Conservation (phyloP, 2,329 filamentous ascomycete genomes). For the Phyllosticta citrichinensis region DNA sequence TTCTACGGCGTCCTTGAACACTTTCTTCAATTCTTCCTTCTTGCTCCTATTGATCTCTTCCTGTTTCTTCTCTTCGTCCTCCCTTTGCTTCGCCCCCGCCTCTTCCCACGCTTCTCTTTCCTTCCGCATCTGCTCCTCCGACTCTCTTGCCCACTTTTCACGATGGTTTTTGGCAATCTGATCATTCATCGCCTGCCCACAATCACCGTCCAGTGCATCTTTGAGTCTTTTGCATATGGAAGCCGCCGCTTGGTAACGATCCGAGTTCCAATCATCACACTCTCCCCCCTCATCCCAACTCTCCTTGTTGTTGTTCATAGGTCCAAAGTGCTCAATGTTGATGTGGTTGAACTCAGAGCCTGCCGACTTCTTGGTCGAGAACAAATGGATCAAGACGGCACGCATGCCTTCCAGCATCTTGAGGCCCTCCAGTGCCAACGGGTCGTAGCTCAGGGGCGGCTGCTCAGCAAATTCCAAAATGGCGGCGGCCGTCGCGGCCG, state of each 20-base stretch:
- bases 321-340: not conserved
- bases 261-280: not conserved
- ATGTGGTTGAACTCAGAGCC: not conserved
- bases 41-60: not conserved
- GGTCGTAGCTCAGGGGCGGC: not conserved
- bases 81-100: too few relatives aligned
- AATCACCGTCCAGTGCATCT: not conserved
- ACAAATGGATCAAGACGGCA: not conserved
- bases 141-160: not conserved
- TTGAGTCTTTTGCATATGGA: not conserved
- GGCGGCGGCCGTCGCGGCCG: not conserved
- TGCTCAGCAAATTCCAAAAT: not conserved
- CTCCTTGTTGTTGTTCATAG: not conserved
- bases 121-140: not conserved
- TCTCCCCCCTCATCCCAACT: not conserved
- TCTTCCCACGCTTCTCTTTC: not conserved
- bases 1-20: too few relatives aligned
- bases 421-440: not conserved
- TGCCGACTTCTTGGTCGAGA: not conserved
- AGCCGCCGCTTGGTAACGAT: not conserved
- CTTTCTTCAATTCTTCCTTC: not conserved
- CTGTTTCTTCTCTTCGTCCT: not conserved
- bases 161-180: not conserved
- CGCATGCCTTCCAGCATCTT: not conserved
- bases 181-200: not conserved